Conservation (phyloP, 768 basidiomycete genomes). For the Russula earlei region DNA sequence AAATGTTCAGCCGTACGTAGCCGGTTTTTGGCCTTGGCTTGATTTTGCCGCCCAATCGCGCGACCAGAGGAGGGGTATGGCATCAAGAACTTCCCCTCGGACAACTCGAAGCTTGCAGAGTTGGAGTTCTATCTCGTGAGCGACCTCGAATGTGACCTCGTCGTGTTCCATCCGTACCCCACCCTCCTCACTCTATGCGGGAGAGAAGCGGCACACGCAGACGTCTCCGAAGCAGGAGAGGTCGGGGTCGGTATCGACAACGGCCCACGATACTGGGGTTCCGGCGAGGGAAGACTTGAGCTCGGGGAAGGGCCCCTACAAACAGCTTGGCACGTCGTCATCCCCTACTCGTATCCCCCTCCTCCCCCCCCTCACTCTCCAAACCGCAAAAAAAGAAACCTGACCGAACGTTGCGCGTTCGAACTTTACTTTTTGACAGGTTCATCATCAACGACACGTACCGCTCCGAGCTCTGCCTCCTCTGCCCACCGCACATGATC, state of each 20-base stretch:
- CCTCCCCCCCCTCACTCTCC: too few relatives aligned
- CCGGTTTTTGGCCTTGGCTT: not conserved
- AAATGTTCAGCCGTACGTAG: constrained; percentile 65
- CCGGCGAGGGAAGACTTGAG: constrained; percentile 69
- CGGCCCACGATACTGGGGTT: constrained; percentile 64
- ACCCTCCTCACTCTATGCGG: constrained; percentile 72
- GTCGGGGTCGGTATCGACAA: constrained; percentile 49
- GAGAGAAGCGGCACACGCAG: constrained; percentile 38
- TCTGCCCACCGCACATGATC: constrained; percentile 92
- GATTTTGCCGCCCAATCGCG: not conserved
- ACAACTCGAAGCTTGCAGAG: constrained; percentile 88
- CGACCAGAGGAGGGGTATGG: constrained; percentile 52
- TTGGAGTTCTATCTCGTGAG: constrained; percentile 99
- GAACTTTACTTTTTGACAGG: constrained; percentile 40
- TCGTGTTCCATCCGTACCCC: constrained; percentile 92
- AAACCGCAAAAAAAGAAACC: not conserved
- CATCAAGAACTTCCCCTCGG: constrained; percentile 72
- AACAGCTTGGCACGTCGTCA: constrained; percentile 68
- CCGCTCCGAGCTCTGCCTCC: constrained; percentile 84
- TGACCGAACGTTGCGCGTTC: not conserved
- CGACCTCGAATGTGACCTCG: constrained; percentile 89
- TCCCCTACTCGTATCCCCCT: not conserved
- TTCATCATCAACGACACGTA: constrained; percentile 96
- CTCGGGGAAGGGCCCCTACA: constrained; percentile 72
- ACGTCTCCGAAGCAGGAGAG: constrained; percentile 46